Base-by-base conservation (phyloP, 352 stramenopile species). In the Pythium aphanidermatum region DNA sequence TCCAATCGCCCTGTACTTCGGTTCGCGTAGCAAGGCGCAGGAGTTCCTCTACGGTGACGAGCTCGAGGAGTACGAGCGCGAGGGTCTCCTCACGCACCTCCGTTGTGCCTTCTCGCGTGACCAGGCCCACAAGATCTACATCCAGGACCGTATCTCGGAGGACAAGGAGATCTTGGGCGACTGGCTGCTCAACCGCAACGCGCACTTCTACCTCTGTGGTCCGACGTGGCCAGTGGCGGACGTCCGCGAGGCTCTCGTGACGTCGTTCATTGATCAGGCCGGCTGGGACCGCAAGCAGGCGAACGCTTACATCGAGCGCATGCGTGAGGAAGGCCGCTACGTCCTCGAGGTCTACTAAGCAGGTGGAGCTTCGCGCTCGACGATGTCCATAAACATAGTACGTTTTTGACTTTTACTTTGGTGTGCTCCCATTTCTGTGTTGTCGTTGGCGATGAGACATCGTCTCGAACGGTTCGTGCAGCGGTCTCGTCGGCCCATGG, bases 11-110 rank as follows among this genome's bases (percentile, higher is more conserved):
- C 61, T 96, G 14, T 96, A 98, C 76, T 99, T 98, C 79, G 96
- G 96, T 46, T 97, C 89, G 65, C 94, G 96, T 37, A 80, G 86
- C 57, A 79, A 82, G 42, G 56, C 82, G n/a, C 73, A 93, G 37
- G 96, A 99, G 73, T 98, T 96, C 64, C 72, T 99, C 21, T 99
- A 99, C 67, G 74, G 82, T 29, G 88, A 98, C 29, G 82, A 95
- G 58, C 68, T 92, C 19, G 78, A 95, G 46, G 58, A 70, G 51
- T 95, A 92, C 61, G 70, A 92, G 54, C 60, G 73, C 16, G 78
- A 92, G 24, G 84, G 84, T 0, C 52, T 95, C 32, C 63, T 96
- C 32, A 92, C 79, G 44, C 74, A 91, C 58, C 51, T 94, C 43
- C 74, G 80, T 34, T 88, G 82, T 30, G 83, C 83, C 24, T 95